A percentile compares a stretch with the other conserved stretches of the same genome.
These are phyloP conservation scores for Suillus alpinus DNA, from an alignment of 768 basidiomycete genomes.

Conservation along the genomic window DNA sequence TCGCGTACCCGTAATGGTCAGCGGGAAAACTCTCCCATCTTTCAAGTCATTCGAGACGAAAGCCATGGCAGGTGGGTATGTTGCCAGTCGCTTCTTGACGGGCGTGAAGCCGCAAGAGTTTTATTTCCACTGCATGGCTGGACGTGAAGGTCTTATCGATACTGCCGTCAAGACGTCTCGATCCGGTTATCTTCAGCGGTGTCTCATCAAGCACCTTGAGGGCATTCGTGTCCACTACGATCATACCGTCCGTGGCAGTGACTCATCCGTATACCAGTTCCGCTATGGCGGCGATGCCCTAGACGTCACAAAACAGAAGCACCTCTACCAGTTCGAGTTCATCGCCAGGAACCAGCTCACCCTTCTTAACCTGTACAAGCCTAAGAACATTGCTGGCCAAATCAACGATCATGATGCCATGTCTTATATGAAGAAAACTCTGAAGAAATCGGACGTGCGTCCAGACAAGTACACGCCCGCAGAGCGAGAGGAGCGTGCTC, in stretches of 20 bases:
- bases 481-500: constrained; percentile 62
- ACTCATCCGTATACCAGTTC: constrained; percentile 93
- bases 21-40: constrained; percentile 95
- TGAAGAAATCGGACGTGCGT: constrained; percentile 66
- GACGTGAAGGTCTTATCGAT: constrained; percentile 97
- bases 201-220: constrained; percentile 97
- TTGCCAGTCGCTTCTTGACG: constrained; percentile 97
- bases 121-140: constrained; percentile 99
- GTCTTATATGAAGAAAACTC: constrained; percentile 83
- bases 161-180: constrained; percentile 99
- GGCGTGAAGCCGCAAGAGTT: constrained; percentile 98
- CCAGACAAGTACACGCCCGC: constrained; percentile 39
- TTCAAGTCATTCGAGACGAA: constrained; percentile 98
- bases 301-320: constrained; percentile 97
- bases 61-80: constrained; percentile 96
- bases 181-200: constrained; percentile 96
- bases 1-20: constrained; percentile 98
- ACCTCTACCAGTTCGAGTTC: constrained; percentile 92
- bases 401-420: constrained; percentile 68
- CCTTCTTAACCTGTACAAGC: constrained; percentile 69
- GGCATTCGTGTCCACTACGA: constrained; percentile 97
- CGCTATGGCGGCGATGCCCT: constrained; percentile 94
- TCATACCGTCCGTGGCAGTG: constrained; percentile 94
- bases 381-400: constrained; percentile 51
- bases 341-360: constrained; percentile 83